phyloP scores from a whole-genome alignment of 2,329 filamentous ascomycete genomes.

The Alternaria viburni region DNA sequence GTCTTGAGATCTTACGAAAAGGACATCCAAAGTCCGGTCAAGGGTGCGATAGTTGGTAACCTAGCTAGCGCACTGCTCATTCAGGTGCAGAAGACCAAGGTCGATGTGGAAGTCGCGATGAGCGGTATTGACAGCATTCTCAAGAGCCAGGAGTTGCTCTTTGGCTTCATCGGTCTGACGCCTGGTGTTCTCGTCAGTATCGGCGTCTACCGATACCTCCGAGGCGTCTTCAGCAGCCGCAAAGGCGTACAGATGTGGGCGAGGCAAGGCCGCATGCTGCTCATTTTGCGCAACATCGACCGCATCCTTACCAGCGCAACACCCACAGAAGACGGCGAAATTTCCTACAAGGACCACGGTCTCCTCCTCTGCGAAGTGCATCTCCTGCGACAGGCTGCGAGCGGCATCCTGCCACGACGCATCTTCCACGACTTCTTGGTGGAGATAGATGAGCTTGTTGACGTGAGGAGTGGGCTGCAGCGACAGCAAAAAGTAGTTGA shows the following conservation, averaged over 20 bases:
- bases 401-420: conserved; percentile 71
- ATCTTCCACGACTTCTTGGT: conserved; percentile 85
- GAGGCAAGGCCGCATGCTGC: conserved; percentile 72
- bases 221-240: conserved; percentile 71
- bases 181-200: conserved; percentile 89
- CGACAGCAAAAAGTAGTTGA: conserved; percentile 80
- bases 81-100: conserved; percentile 98
- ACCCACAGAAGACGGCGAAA: conserved; percentile 73
- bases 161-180: conserved; percentile 93
- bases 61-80: conserved; percentile 89
- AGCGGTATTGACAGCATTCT: conserved; percentile 92
- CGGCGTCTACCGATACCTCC: conserved; percentile 74
- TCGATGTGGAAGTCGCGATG: conserved; percentile 95
- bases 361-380: conserved; percentile 90
- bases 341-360: conserved; percentile 92
- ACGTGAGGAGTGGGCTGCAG: conserved; percentile 76
- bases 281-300: conserved; percentile 87
- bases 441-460: conserved; percentile 84
- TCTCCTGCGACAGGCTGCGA: conserved; percentile 73
- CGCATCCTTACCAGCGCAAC: conserved; percentile 60
- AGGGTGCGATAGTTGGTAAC: conserved; percentile 83
- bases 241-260: conserved; percentile 70
- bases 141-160: conserved; percentile 95
- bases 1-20: conserved; percentile 90
- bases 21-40: conserved; percentile 81